A percentile compares a stretch with the other conserved stretches of the same genome.
phyloP scores from a whole-genome alignment of 176 grass and related monocot species.

The Puya raimondii region DNA sequence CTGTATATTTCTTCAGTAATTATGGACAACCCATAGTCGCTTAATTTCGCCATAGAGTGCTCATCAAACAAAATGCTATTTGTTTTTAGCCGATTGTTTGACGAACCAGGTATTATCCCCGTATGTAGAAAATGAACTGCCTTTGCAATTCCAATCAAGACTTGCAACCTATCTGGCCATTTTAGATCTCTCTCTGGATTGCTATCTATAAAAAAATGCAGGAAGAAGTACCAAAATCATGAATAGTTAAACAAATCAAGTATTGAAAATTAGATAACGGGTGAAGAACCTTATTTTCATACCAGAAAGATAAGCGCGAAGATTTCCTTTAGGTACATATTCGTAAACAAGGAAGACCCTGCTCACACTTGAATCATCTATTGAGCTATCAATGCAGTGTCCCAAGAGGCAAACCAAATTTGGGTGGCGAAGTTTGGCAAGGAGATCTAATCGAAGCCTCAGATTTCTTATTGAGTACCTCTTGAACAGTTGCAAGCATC shows the following conservation, averaged over 20 bases:
- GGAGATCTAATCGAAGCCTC: slow-evolving; percentile 90
- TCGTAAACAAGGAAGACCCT: slow-evolving; percentile 94
- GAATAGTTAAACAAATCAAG: background rate
- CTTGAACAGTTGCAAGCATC: slow-evolving; percentile 79
- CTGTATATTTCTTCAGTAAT: slow-evolving; percentile 90
- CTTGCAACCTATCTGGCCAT: slow-evolving; percentile 62
- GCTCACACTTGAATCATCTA: slow-evolving; percentile 66
- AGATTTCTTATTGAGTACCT: slow-evolving; percentile 86
- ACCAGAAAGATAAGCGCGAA: slow-evolving; percentile 76
- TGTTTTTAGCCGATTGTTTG: slow-evolving; percentile 72
- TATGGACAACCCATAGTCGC: slow-evolving; percentile 89
- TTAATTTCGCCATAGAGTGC: slow-evolving; percentile 70
- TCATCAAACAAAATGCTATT: slow-evolving; percentile 80
- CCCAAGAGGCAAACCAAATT: slow-evolving; percentile 91
- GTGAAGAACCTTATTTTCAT: slow-evolving; percentile 3
- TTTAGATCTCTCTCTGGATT: slow-evolving; percentile 65
- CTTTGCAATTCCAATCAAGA: slow-evolving; percentile 76
- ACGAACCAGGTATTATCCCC: slow-evolving; percentile 93
- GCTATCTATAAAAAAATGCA: slow-evolving; percentile 33
- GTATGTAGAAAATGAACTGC: slow-evolving; percentile 96
- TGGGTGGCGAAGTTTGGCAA: slow-evolving; percentile 83
- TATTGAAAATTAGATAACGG: background rate
- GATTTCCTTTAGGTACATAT: slow-evolving; percentile 52
- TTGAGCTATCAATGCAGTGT: slow-evolving; percentile 61
- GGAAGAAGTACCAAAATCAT: background rate